phyloP scores from a whole-genome alignment of 306 rosid species.

The Echinosophora koreensis region DNA sequence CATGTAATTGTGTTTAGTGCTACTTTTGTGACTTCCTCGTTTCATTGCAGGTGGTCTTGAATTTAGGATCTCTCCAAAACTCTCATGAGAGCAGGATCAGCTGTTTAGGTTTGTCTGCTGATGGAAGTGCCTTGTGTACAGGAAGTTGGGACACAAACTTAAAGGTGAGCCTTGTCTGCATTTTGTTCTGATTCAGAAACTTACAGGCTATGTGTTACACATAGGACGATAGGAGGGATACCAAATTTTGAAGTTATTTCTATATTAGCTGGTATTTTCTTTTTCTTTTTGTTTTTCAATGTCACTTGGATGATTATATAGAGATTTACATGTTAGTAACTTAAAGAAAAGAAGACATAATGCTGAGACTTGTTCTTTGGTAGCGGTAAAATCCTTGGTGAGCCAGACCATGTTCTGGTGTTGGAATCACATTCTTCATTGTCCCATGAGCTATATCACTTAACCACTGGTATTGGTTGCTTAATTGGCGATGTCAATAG shows the following conservation, averaged over 20 bases:
- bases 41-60: slow-evolving; percentile 78
- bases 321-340: background rate
- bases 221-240: slow-evolving; percentile 2
- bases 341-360: background rate
- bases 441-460: background rate
- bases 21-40: slow-evolving; percentile 29
- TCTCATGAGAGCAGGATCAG: slow-evolving; percentile 80
- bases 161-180: slow-evolving; percentile 65
- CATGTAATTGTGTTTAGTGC: slow-evolving; percentile 29
- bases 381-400: slow-evolving; percentile 13
- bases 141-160: slow-evolving; percentile 98
- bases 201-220: slow-evolving; percentile 11
- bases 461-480: slow-evolving; percentile 6
- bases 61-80: slow-evolving; percentile 91
- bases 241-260: slow-evolving; percentile 25
- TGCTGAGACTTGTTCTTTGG: background rate
- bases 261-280: background rate
- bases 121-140: slow-evolving; percentile 99
- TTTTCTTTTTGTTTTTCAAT: slow-evolving; percentile 6
- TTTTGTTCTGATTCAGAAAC: slow-evolving; percentile 26
- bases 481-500: background rate
- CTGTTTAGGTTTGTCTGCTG: slow-evolving; percentile 98
- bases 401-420: slow-evolving; percentile 3
- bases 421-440: slow-evolving; percentile 3
- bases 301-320: slow-evolving; percentile 23